Evolutionary conservation across 2,329 filamentous ascomycete species (phyloP).

Genomic region (Lasiodiplodia gonubiensis): DNA sequence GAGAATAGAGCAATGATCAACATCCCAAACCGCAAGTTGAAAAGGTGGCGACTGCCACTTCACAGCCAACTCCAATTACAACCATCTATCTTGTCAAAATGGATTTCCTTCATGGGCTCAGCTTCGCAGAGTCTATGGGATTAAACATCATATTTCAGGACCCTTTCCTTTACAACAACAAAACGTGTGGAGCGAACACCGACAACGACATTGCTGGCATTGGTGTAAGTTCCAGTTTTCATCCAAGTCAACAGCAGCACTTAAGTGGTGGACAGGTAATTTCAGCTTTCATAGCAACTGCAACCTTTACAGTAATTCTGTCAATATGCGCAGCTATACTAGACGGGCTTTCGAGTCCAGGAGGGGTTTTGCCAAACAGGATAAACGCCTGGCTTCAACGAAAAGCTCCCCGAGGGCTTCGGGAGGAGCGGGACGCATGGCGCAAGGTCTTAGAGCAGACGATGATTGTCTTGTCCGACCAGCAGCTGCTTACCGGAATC

Average conservation of each 20-base stretch:
- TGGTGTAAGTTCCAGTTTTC: not conserved
- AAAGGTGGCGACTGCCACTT: no score
- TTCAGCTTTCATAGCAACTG: not conserved
- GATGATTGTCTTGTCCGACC: constrained; percentile 40
- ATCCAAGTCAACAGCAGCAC: not conserved
- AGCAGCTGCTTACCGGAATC: constrained; percentile 42
- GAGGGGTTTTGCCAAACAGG: not conserved
- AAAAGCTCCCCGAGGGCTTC: constrained; percentile 39
- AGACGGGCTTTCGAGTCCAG: not conserved
- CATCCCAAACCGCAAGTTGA: no score
- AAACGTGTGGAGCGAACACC: not conserved
- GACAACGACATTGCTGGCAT: not conserved
- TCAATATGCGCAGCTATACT: constrained; percentile 5
- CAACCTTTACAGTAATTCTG: not conserved
- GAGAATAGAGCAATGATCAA: no score
- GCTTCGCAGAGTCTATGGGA: not conserved
- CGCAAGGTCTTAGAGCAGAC: constrained; percentile 40
- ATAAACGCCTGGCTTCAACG: constrained; percentile 31
- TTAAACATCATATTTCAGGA: not conserved
- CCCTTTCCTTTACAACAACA: not conserved
- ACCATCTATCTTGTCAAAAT: no score
- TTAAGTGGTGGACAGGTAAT: constrained; percentile 10
- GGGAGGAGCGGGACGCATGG: not conserved
- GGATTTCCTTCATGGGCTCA: no score
- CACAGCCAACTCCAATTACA: no score